Evolutionary conservation across 2,329 filamentous ascomycete genomes (phyloP).

Genomic region (Calonectria montana): DNA sequence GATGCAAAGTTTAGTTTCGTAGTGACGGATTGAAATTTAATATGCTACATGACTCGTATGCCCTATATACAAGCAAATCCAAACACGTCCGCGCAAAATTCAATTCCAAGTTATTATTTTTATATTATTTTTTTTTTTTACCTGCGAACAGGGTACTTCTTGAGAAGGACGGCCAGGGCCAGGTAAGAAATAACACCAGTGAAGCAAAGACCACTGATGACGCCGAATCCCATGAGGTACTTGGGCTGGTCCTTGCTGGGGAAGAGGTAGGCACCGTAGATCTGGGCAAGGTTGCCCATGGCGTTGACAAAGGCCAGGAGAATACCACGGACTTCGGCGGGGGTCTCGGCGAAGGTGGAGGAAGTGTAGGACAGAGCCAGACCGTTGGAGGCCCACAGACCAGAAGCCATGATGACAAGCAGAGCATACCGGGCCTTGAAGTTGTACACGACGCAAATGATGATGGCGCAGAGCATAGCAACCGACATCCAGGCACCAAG

Average conservation of each 20-base stretch:
- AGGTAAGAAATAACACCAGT: slow-evolving; percentile 25
- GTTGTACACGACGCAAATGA: slow-evolving; percentile 61
- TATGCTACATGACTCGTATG: not conserved
- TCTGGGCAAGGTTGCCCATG: slow-evolving; percentile 65
- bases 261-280: slow-evolving; percentile 67
- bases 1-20: not conserved
- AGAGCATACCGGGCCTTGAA: slow-evolving; percentile 64
- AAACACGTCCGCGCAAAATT: not conserved
- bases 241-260: slow-evolving; percentile 60
- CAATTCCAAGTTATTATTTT: not conserved
- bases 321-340: slow-evolving; percentile 59
- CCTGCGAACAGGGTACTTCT: slow-evolving; percentile 16
- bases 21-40: not conserved
- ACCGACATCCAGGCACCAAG: slow-evolving; percentile 23
- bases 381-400: slow-evolving; percentile 65
- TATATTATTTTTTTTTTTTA: not conserved
- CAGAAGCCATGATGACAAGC: slow-evolving; percentile 66
- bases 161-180: slow-evolving; percentile 20
- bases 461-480: slow-evolving; percentile 42
- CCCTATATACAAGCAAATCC: not conserved
- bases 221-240: slow-evolving; percentile 58
- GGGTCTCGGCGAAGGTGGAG: slow-evolving; percentile 61
- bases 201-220: slow-evolving; percentile 36
- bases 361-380: slow-evolving; percentile 63
- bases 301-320: slow-evolving; percentile 64